Evolutionary conservation across 768 basidiomycete genomes (phyloP).

Genomic region (Auricularia heimuer): DNA sequence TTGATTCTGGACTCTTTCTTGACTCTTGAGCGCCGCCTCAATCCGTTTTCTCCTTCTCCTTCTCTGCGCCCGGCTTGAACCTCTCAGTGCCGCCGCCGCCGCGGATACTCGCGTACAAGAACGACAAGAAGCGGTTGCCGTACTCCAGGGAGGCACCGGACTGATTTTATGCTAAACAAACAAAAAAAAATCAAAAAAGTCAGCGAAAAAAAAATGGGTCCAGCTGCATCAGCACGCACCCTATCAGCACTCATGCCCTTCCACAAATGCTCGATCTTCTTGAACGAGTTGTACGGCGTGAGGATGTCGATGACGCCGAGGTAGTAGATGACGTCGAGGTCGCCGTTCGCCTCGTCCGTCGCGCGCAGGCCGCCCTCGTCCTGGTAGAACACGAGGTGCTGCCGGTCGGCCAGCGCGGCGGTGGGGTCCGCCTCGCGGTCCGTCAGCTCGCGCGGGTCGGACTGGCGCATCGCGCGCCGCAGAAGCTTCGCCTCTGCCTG

Average conservation of each 20-base stretch:
- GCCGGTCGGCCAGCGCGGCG: conserved; percentile 33
- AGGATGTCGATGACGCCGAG: conserved; percentile 94
- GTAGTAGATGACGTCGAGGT: conserved; percentile 77
- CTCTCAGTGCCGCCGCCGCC: conserved; percentile 58
- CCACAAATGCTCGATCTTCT: conserved; percentile 85
- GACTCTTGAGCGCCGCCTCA: neutral
- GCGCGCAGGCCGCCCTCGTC: conserved; percentile 91
- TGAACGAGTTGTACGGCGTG: conserved; percentile 72
- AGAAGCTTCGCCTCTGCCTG: conserved; percentile 73
- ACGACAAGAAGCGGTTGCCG: conserved; percentile 76
- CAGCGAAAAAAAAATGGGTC: neutral
- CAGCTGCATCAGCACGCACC: conserved; percentile 40
- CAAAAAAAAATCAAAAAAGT: conserved; percentile 8
- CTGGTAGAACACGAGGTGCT: conserved; percentile 87
- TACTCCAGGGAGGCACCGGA: conserved; percentile 86
- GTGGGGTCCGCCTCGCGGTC: conserved; percentile 45
- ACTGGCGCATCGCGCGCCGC: conserved; percentile 75
- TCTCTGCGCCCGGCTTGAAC: conserved; percentile 30
- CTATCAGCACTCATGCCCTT: conserved; percentile 81
- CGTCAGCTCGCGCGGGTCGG: conserved; percentile 59
- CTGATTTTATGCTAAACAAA: conserved; percentile 79
- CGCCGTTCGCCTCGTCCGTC: conserved; percentile 74
- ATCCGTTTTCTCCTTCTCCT: conserved; percentile 3
- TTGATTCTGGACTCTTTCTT: neutral
- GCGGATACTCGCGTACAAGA: conserved; percentile 79